Percentiles rank a stretch among this genome's conserved stretches.
Conservation (phyloP, 495 filamentous ascomycete species). For the Hapsidospora chrysogenum region DNA sequence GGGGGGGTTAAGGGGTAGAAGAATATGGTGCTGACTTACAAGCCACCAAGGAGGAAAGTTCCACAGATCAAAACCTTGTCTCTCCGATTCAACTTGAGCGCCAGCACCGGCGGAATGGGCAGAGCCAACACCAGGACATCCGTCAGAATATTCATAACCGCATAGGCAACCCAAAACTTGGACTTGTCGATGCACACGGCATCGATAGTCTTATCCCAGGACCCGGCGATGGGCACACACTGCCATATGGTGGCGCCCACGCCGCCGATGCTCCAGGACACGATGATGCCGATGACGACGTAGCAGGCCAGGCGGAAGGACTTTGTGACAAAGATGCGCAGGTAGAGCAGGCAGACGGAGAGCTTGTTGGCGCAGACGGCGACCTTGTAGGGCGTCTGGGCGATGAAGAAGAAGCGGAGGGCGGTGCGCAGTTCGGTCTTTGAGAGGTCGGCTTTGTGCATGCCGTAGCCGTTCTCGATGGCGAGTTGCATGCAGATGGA, state of each 20-base stretch:
- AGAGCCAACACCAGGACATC: slow-evolving; percentile 20
- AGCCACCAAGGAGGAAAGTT: slow-evolving; percentile 4
- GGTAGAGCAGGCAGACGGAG: slow-evolving; percentile 15
- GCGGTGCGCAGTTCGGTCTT: not conserved
- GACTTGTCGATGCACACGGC: slow-evolving; percentile 11
- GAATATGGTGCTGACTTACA: slow-evolving; percentile 2
- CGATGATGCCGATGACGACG: slow-evolving; percentile 9
- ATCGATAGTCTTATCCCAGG: slow-evolving; percentile 13
- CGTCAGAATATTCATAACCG: slow-evolving; percentile 16
- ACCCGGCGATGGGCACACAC: slow-evolving; percentile 11
- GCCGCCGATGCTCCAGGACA: slow-evolving; percentile 11
- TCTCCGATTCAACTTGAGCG: slow-evolving; percentile 5
- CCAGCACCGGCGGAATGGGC: slow-evolving; percentile 15
- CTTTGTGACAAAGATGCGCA: slow-evolving; percentile 12
- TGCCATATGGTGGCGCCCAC: slow-evolving; percentile 11
- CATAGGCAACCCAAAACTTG: slow-evolving; percentile 3
- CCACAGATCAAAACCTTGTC: slow-evolving; percentile 1
- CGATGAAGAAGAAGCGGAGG: slow-evolving; percentile 11
- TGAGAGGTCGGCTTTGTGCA: slow-evolving; percentile 3
- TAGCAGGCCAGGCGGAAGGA: slow-evolving; percentile 9
- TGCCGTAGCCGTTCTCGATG: slow-evolving; percentile 3
- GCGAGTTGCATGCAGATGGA: slow-evolving; percentile 1
- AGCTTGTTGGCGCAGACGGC: slow-evolving; percentile 15
- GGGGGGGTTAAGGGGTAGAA: too few species aligned
- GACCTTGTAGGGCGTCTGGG: slow-evolving; percentile 15